phyloP scores from a whole-genome alignment of 2,329 filamentous ascomycete species.

The Macrophomina pseudophaseolina region DNA sequence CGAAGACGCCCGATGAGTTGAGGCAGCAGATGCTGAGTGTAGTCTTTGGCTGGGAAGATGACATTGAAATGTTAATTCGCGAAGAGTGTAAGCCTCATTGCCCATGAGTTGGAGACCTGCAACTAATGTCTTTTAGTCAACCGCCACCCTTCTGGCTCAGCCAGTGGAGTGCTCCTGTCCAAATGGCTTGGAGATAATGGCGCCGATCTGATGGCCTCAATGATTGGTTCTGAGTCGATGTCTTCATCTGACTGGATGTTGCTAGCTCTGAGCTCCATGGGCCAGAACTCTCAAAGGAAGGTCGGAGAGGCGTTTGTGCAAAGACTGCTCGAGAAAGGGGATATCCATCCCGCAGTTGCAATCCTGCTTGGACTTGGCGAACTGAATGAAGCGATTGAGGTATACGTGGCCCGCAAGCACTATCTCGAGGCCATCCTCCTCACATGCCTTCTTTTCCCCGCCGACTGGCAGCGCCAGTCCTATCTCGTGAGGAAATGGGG shows the following conservation, averaged over 20 bases:
- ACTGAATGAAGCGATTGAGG: constrained; percentile 91
- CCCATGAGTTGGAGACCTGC: not conserved
- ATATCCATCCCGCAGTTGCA: constrained; percentile 89
- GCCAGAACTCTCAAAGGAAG: constrained; percentile 77
- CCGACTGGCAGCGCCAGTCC: constrained; percentile 89
- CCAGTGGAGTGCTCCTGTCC: constrained; percentile 79
- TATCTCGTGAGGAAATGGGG: constrained; percentile 94
- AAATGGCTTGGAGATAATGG: constrained; percentile 93
- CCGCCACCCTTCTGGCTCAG: constrained; percentile 73
- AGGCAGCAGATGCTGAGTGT: constrained; percentile 89
- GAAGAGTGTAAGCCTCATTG: constrained; percentile 68
- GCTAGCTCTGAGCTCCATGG: constrained; percentile 87
- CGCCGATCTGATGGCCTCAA: constrained; percentile 78
- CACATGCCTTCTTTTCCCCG: constrained; percentile 79
- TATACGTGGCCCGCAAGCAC: constrained; percentile 88
- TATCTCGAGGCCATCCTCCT: constrained; percentile 94
- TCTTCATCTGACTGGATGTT: constrained; percentile 97
- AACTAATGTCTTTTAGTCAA: constrained; percentile 56
- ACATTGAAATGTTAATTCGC: constrained; percentile 78
- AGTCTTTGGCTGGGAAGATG: constrained; percentile 93
- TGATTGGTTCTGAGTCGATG: constrained; percentile 78
- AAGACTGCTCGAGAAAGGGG: constrained; percentile 83
- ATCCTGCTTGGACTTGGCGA: constrained; percentile 93
- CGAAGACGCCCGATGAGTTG: constrained; percentile 69
- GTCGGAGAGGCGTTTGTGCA: constrained; percentile 90